Percentiles rank a stretch among this genome's conserved stretches.
phyloP scores from a whole-genome alignment of 78 protist species.

The Dictyostelium brefeldianum region DNA sequence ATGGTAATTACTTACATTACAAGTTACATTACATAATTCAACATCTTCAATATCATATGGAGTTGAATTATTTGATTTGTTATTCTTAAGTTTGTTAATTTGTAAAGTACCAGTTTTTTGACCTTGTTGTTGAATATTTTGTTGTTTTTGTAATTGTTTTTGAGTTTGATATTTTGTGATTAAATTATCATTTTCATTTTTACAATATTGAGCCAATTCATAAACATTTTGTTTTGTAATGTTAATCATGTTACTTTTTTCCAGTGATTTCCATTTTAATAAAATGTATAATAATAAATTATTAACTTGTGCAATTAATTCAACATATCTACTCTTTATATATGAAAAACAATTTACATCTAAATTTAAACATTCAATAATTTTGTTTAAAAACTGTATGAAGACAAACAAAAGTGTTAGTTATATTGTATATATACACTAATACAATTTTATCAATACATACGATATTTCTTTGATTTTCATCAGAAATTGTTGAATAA shows the following conservation, averaged over 20 bases:
- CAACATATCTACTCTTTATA: slow-evolving; percentile 20
- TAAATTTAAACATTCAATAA: slow-evolving; percentile 35
- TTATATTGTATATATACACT: background rate
- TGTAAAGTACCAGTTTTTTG: too few species aligned
- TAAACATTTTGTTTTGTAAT: background rate
- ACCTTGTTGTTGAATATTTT: background rate
- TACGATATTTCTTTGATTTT: slow-evolving; percentile 42
- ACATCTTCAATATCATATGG: slow-evolving; percentile 28
- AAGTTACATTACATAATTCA: slow-evolving; percentile 37
- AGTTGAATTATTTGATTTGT: background rate
- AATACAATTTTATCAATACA: too few species aligned
- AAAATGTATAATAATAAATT: slow-evolving; percentile 41
- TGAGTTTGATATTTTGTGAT: background rate
- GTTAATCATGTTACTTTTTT: background rate
- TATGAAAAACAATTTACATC: slow-evolving; percentile 19
- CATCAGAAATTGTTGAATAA: slow-evolving; percentile 32
- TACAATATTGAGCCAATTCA: slow-evolving; percentile 37
- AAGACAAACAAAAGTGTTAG: background rate
- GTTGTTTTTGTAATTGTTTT: background rate
- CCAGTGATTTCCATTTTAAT: background rate
- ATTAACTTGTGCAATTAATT: slow-evolving; percentile 62
- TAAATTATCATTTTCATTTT: slow-evolving; percentile 17
- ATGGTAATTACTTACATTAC: background rate
- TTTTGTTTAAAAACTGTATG: slow-evolving; percentile 2
- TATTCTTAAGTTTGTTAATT: too few species aligned